Evolutionary conservation across 2,329 filamentous ascomycete genomes (phyloP).

Genomic region (Sordariomycetes sp.): DNA sequence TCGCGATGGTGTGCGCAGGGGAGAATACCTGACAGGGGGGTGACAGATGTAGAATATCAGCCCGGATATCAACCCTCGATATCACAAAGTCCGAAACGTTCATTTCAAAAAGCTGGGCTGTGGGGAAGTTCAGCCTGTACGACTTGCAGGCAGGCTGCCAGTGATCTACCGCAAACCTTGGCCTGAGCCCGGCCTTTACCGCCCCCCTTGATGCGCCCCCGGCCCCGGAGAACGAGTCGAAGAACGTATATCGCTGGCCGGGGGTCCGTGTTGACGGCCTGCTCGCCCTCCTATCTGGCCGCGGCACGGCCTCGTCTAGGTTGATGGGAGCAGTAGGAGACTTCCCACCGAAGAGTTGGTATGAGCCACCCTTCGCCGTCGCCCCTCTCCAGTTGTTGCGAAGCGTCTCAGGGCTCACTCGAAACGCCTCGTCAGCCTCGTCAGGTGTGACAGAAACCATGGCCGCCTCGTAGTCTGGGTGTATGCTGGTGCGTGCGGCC

Average conservation of each 20-base stretch:
- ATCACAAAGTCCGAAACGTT: conserved; percentile 36
- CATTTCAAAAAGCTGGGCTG: conserved; percentile 33
- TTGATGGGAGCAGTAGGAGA: conserved; percentile 9
- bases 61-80: conserved; percentile 13
- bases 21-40: conserved; percentile 74
- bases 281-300: no score
- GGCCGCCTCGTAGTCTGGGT: conserved; percentile 24
- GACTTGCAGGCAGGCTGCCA: conserved; percentile 44
- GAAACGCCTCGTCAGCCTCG: conserved; percentile 18
- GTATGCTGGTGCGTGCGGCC: conserved; percentile 9
- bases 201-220: conserved; percentile 63
- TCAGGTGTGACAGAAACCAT: conserved; percentile 16
- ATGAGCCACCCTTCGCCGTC: conserved; percentile 26
- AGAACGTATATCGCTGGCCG: conserved; percentile 50
- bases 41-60: conserved; percentile 62
- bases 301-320: conserved; percentile 10
- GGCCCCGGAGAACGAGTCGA: conserved; percentile 63
- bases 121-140: conserved; percentile 47
- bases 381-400: conserved; percentile 25
- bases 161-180: conserved; percentile 56
- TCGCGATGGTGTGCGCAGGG: conserved; percentile 52
- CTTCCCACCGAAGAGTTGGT: conserved; percentile 17
- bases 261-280: background rate
- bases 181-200: conserved; percentile 39
- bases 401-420: conserved; percentile 17